Evolutionary conservation across 2,329 filamentous ascomycete species (phyloP).

Genomic region (Cordyceps militaris): DNA sequence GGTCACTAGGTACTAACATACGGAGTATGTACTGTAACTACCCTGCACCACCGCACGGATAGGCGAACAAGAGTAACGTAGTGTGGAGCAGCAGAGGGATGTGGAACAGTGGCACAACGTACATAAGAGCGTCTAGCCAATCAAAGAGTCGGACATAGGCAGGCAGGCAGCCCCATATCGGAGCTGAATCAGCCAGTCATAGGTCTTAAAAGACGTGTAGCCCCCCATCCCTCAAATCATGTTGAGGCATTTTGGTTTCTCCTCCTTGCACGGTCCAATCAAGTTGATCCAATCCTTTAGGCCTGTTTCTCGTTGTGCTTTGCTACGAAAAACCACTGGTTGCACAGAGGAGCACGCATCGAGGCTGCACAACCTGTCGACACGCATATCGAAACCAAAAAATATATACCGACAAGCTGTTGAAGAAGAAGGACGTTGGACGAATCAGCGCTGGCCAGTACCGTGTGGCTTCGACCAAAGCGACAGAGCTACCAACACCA

Average conservation of each 20-base stretch:
- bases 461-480: neutral
- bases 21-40: too few species aligned
- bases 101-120: neutral
- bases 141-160: neutral
- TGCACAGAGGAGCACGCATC: conserved; percentile 1
- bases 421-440: neutral
- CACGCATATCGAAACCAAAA: neutral
- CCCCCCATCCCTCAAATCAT: conserved; percentile 46
- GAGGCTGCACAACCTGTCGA: neutral
- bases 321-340: neutral
- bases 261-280: conserved; percentile 43
- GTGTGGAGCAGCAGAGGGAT: neutral
- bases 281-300: conserved; percentile 22
- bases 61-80: neutral
- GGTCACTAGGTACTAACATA: too few species aligned
- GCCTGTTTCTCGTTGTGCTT: conserved; percentile 16
- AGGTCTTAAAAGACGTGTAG: conserved; percentile 35
- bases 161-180: conserved; percentile 25
- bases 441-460: neutral
- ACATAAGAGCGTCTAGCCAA: neutral
- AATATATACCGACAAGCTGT: neutral
- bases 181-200: conserved; percentile 46
- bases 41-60: too few species aligned
- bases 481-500: neutral
- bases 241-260: conserved; percentile 35